Evolutionary conservation across 148 eudicot species (phyloP), one percentile per base, ranked within the genome.

Genomic region (Arbutus unedo): DNA sequence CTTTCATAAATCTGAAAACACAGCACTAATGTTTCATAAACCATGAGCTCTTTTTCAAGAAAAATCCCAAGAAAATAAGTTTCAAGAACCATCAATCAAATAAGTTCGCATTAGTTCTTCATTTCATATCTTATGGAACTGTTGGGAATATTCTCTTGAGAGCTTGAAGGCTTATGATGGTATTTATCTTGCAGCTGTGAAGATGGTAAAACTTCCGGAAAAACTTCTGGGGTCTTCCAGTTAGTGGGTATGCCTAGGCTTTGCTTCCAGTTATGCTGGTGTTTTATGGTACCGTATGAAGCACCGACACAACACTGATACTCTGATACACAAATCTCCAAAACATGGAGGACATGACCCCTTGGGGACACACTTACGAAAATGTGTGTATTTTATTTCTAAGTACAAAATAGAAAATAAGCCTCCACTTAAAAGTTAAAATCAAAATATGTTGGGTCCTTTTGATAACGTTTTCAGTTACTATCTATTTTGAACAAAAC

Each of bases 161-260:
- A 15, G 47, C 50, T 59, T 54, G 50, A 47, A 38, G 48, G 78
- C 55, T 71, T 82, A 59, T 48, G 31, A 38, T 64, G 15, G 48
- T 85, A 71, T 59, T 83, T 85, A 55, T 80, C 51, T 82, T 88
- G 87, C 88, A 91, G 97, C 74, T 74, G 86, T 78, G 97, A 90
- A 79, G 91, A 89, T 80, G 84, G 81, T 64, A 92, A 81, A 77
- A 50, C 85, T 81, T 82, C 88, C 71, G 90, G 88, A 47, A 85
- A 86, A 79, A 83, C 90, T 78, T 79, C 92, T 25, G 87, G 82
- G 57, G 88, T 71, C 76, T 92, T 94, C 81, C 90, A 89, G 76
- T 90, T 89, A 57, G 74, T 90, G 86, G 95, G 99, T 93, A 87
- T 83, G 88, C 50, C 48, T 55, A 44, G 31, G 53, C 55, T 81